Evolutionary conservation across 495 filamentous ascomycete genomes (phyloP).

Genomic region (Trichoderma virens): DNA sequence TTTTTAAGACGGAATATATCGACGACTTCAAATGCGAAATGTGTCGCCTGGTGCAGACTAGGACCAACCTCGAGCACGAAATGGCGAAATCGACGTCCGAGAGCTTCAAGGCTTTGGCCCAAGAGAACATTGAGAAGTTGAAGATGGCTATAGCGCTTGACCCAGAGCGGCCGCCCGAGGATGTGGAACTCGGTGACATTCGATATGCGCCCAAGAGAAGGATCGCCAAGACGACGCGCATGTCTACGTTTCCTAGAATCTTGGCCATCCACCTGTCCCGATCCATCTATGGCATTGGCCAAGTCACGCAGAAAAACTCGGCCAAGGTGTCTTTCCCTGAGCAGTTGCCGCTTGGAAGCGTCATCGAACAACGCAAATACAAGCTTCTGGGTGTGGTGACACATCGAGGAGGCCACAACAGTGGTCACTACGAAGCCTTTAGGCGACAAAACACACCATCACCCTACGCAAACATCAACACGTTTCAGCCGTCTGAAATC

Average conservation of each 20-base stretch:
- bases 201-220: conserved; percentile 68
- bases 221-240: conserved; percentile 79
- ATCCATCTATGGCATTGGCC: conserved; percentile 72
- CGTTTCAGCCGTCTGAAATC: conserved; percentile 60
- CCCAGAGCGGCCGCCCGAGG: conserved; percentile 67
- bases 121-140: conserved; percentile 43
- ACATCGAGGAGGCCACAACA: conserved; percentile 93
- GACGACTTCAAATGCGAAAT: conserved; percentile 95
- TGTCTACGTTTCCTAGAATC: conserved; percentile 78
- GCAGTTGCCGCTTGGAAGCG: conserved; percentile 66
- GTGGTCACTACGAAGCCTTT: conserved; percentile 96
- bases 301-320: conserved; percentile 79
- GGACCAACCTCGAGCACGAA: conserved; percentile 26
- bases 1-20: conserved; percentile 91
- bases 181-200: conserved; percentile 64
- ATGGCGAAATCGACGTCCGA: conserved; percentile 37
- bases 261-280: conserved; percentile 87
- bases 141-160: conserved; percentile 59
- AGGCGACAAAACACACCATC: conserved; percentile 70
- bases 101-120: conserved; percentile 34
- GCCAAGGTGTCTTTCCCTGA: conserved; percentile 93
- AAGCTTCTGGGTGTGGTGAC: conserved; percentile 81
- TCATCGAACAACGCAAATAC: conserved; percentile 71
- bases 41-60: conserved; percentile 77
- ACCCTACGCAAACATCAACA: conserved; percentile 75